Evolutionary conservation across 495 filamentous ascomycete genomes (phyloP).

Genomic region (Penicillium subrubescens): DNA sequence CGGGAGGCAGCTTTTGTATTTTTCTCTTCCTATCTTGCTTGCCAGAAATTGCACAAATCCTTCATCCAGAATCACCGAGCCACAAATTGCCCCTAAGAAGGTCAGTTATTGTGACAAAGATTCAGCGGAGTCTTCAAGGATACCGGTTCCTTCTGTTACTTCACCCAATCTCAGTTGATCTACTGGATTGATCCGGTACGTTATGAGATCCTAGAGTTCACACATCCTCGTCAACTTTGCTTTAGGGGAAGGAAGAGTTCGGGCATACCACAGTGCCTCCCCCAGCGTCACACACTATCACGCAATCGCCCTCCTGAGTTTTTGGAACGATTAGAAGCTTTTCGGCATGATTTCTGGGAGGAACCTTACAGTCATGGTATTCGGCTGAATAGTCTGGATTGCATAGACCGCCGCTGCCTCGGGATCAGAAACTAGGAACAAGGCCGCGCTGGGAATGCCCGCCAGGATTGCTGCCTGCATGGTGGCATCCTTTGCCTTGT

Average conservation of each 20-base stretch:
- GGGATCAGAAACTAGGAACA: constrained; percentile 61
- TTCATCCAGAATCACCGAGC: constrained; percentile 57
- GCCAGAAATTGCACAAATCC: constrained; percentile 49
- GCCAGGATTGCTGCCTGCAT: constrained; percentile 47
- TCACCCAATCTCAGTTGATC: constrained; percentile 21
- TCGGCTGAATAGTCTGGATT: constrained; percentile 36
- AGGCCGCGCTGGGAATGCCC: constrained; percentile 40
- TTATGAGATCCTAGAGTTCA: constrained; percentile 49
- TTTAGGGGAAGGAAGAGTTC: constrained; percentile 21
- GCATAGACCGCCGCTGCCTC: constrained; percentile 62
- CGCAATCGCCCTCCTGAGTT: constrained; percentile 41
- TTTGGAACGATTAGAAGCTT: not conserved
- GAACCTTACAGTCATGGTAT: constrained; percentile 22
- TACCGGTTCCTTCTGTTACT: constrained; percentile 31
- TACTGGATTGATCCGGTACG: constrained; percentile 20
- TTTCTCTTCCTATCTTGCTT: constrained; percentile 23
- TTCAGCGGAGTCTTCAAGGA: constrained; percentile 30
- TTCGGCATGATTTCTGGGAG: not conserved
- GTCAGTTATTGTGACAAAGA: not conserved
- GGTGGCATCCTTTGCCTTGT: constrained; percentile 51
- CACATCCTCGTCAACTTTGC: constrained; percentile 2
- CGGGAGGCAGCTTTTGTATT: constrained; percentile 9
- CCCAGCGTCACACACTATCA: constrained; percentile 60
- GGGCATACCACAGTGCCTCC: constrained; percentile 59
- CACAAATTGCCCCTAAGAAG: constrained; percentile 51